Evolutionary conservation across 352 stramenopile species (phyloP).

Genomic region (Pilasporangium apinafurcum): DNA sequence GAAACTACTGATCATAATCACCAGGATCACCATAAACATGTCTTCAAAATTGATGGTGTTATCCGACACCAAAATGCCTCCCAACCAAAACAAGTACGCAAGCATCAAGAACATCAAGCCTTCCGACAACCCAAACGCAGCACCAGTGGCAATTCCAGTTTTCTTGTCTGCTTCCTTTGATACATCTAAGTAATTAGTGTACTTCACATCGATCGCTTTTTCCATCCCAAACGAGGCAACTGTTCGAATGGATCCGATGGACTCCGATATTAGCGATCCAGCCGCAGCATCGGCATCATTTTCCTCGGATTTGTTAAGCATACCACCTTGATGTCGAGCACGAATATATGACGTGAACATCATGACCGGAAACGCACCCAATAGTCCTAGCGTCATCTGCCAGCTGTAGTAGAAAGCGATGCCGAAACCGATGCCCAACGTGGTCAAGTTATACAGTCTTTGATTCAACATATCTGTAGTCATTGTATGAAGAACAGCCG

Average conservation of each 20-base stretch:
- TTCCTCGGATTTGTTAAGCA: conserved; percentile 30
- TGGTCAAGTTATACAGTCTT: conserved; percentile 40
- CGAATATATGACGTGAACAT: conserved; percentile 14
- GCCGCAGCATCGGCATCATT: conserved; percentile 46
- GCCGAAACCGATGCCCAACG: conserved; percentile 27
- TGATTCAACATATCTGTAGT: conserved; percentile 62
- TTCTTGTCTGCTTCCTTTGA: conserved; percentile 30
- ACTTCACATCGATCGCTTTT: conserved; percentile 16
- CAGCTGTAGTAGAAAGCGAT: conserved; percentile 58
- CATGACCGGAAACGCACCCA: conserved; percentile 25
- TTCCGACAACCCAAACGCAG: conserved; percentile 65
- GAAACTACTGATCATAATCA: conserved; percentile 47
- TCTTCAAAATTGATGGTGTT: conserved; percentile 58
- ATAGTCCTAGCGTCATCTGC: conserved; percentile 47
- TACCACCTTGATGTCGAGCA: conserved; percentile 19
- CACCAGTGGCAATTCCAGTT: conserved; percentile 41
- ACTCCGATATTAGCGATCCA: conserved; percentile 30
- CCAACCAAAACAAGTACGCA: conserved; percentile 73
- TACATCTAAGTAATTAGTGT: conserved; percentile 22
- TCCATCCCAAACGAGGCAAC: conserved; percentile 61
- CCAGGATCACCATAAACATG: conserved; percentile 69
- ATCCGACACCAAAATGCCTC: conserved; percentile 40
- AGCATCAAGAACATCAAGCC: conserved; percentile 59
- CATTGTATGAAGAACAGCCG: conserved; percentile 68
- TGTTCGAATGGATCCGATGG: conserved; percentile 40